Base-by-base conservation (phyloP, 352 stramenopile genomes). In the Pythium coloratum region DNA sequence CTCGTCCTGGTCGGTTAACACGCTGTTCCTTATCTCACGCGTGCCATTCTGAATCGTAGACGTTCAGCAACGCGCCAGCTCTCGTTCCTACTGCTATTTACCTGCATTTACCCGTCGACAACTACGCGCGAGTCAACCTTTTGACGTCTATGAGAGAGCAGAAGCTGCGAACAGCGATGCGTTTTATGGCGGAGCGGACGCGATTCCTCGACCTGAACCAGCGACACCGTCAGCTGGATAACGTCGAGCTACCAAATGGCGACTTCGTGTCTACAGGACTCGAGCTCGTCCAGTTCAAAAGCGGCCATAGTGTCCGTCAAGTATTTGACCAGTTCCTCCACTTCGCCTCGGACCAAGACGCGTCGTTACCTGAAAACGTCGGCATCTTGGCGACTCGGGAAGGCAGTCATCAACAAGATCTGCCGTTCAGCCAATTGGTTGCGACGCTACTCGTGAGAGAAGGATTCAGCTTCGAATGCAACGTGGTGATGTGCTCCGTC, bases 321-420 rank as follows among this genome's bases (percentile, higher is more conserved):
- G 66, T 67, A 33, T 72, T 57, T 40, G 44, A 67, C 2, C 49
- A 42, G 16, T 20, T 68, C 32, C 20, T 54, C 12, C 14, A 33
- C 33, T 67, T 64, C 16, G 42, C 18, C 2, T 50, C 38, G 2
- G 13, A 44, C 10, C 38, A 44, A 18, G 9, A 44, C 8, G 38
- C 38, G 38, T 44, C 38, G 8, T 44, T 18, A 18, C 38, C 13
- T 6, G 13, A 44, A 3, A 44, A 13, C 13, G 38, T 13, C 9
- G 38, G 38, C 8, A 44, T 44, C 38, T 18, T 18, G 38, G 38
- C 38, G 13, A 18, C 13, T 16, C 6, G 38, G 38, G 38, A 44
- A 44, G 10, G 7, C 42, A 7, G 6, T 9, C 10, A 50, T 14
- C 14, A 26, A 6, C 42, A 18, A 20, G 42, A 50, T 9, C 5